Evolutionary conservation across 495 filamentous ascomycete species (phyloP).

Genomic region (Jackrogersella minutella): DNA sequence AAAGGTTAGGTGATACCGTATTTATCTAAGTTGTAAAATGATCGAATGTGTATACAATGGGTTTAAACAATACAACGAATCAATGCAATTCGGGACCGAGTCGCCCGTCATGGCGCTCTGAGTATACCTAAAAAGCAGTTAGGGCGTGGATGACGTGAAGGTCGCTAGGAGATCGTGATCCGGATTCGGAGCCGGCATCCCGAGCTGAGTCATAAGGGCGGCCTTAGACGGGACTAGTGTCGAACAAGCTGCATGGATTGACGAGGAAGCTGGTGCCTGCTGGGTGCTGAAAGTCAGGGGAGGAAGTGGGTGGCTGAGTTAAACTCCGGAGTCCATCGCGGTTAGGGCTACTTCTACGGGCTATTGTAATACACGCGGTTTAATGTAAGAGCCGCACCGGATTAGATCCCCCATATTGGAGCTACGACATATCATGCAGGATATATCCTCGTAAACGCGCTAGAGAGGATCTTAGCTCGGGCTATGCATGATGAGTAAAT

Average conservation of each 20-base stretch:
- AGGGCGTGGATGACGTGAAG: slow-evolving; percentile 12
- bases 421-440: no score
- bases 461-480: no score
- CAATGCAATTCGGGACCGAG: neutral
- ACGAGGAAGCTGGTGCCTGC: neutral
- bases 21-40: no score
- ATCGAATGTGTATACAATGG: no score
- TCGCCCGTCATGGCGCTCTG: neutral
- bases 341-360: neutral
- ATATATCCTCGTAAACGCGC: no score
- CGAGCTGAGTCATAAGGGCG: slow-evolving; percentile 23
- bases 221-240: slow-evolving; percentile 30
- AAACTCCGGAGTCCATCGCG: slow-evolving; percentile 2
- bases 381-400: no score
- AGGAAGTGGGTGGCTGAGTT: neutral
- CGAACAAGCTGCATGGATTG: slow-evolving; percentile 11
- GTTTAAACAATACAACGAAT: neutral
- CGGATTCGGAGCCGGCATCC: slow-evolving; percentile 16
- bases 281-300: neutral
- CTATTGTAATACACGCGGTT: neutral
- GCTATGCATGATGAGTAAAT: no score
- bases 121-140: neutral
- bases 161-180: slow-evolving; percentile 19
- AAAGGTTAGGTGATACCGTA: neutral
- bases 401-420: no score